Evolutionary conservation across 2,329 filamentous ascomycete genomes (phyloP).

Genomic region (Apiospora aurea): DNA sequence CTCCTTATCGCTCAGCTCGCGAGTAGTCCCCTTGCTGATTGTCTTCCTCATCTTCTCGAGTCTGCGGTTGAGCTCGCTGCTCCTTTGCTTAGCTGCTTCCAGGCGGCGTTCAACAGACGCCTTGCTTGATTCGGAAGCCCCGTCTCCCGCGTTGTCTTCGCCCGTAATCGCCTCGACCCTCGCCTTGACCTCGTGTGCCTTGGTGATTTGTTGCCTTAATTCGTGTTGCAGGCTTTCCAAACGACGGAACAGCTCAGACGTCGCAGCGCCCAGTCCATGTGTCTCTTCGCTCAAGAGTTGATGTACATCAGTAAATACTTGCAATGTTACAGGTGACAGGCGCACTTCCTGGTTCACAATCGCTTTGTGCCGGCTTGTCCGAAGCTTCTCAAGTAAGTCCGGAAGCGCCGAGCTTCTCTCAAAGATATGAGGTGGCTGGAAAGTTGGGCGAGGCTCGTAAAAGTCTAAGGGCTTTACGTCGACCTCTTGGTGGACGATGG

Average conservation of each 20-base stretch:
- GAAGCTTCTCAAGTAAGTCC: slow-evolving; percentile 60
- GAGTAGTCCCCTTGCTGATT: slow-evolving; percentile 53
- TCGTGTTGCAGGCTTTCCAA: slow-evolving; percentile 74
- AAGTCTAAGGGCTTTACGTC: slow-evolving; percentile 58
- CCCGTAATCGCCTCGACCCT: slow-evolving; percentile 73
- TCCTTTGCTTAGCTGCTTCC: slow-evolving; percentile 53
- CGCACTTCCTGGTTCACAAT: slow-evolving; percentile 72
- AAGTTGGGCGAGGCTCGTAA: slow-evolving; percentile 70
- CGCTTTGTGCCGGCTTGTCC: slow-evolving; percentile 66
- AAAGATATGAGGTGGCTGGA: slow-evolving; percentile 68
- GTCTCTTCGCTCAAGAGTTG: slow-evolving; percentile 75
- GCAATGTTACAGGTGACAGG: slow-evolving; percentile 73
- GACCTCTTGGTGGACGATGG: slow-evolving; percentile 50
- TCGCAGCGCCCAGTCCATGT: slow-evolving; percentile 70
- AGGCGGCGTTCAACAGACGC: slow-evolving; percentile 64
- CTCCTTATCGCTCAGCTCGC: slow-evolving; percentile 69
- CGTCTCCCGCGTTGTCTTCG: slow-evolving; percentile 59
- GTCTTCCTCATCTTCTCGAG: slow-evolving; percentile 56
- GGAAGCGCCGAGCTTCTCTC: slow-evolving; percentile 64
- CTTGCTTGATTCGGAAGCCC: slow-evolving; percentile 59
- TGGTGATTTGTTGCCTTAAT: slow-evolving; percentile 70
- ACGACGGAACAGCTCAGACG: slow-evolving; percentile 75
- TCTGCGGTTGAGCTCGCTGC: slow-evolving; percentile 55
- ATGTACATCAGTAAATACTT: slow-evolving; percentile 76
- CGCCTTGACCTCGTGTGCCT: slow-evolving; percentile 69